These are phyloP conservation scores for Polyporus tsugae DNA, from an alignment of 1,284 basidiomycete species.

Conservation along the genomic window DNA sequence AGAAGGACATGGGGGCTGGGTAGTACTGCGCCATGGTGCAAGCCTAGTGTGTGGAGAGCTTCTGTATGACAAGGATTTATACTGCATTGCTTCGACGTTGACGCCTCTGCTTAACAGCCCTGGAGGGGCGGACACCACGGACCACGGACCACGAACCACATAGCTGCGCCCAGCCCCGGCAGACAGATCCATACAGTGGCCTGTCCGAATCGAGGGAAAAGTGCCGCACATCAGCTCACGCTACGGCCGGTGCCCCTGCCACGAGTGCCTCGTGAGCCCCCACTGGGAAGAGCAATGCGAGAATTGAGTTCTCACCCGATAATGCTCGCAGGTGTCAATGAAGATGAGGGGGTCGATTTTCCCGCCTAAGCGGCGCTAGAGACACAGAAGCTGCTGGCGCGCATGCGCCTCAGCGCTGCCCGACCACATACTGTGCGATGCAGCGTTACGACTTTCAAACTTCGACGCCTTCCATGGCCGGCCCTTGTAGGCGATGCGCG, in stretches of 20 bases:
- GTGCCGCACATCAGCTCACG: background rate
- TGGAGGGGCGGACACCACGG: background rate
- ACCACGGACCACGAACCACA: background rate
- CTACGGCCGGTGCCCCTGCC: background rate
- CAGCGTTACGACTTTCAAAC: background rate
- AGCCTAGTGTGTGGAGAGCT: background rate
- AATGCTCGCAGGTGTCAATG: background rate
- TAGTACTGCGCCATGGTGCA: background rate
- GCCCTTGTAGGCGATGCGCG: background rate
- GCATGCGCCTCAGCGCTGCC: background rate
- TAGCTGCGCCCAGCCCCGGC: background rate
- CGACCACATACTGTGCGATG: slow-evolving; percentile 3
- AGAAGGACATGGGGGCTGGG: background rate
- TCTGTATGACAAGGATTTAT: background rate
- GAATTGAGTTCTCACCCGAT: background rate
- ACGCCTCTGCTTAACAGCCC: background rate
- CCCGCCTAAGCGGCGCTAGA: background rate
- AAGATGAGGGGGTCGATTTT: background rate
- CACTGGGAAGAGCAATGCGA: background rate
- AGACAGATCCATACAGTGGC: background rate
- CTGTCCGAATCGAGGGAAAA: background rate
- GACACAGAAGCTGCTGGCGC: background rate
- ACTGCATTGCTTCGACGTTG: background rate
- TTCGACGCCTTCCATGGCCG: background rate
- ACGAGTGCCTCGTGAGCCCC: background rate